Percentiles rank a stretch among this genome's conserved stretches.
Evolutionary conservation across 2,329 filamentous ascomycete species (phyloP).

Genomic region (Chrysoporthe puriensis): DNA sequence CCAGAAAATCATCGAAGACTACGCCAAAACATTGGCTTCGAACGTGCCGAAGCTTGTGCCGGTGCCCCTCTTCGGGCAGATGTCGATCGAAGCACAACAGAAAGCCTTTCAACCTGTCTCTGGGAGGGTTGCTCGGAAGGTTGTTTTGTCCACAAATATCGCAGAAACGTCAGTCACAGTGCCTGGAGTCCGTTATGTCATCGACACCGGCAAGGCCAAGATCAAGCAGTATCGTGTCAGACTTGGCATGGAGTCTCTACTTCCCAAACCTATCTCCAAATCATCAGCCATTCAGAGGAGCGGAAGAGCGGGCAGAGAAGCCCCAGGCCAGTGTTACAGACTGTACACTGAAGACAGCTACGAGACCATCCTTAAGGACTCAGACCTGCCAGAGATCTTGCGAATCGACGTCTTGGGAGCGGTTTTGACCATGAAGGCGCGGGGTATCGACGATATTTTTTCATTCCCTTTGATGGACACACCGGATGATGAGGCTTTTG

Average conservation of each 20-base stretch:
- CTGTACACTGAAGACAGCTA: conserved; percentile 85
- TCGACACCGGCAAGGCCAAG: conserved; percentile 93
- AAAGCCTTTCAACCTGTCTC: conserved; percentile 79
- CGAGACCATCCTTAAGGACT: conserved; percentile 64
- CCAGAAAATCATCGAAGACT: conserved; percentile 80
- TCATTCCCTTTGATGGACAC: conserved; percentile 84
- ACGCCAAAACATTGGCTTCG: conserved; percentile 71
- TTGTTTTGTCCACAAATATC: conserved; percentile 94
- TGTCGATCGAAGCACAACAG: conserved; percentile 85
- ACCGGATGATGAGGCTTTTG: conserved; percentile 75
- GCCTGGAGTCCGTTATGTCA: conserved; percentile 85
- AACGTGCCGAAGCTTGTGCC: conserved; percentile 74
- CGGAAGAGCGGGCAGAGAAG: conserved; percentile 92
- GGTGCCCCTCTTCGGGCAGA: conserved; percentile 85
- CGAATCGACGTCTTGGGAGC: conserved; percentile 87
- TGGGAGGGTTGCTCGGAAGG: conserved; percentile 76
- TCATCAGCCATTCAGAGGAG: conserved; percentile 91
- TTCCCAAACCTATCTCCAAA: conserved; percentile 88
- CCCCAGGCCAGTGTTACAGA: conserved; percentile 84
- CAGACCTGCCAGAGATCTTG: conserved; percentile 85
- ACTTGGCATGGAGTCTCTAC: conserved; percentile 85
- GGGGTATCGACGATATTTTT: conserved; percentile 80
- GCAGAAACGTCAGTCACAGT: conserved; percentile 98
- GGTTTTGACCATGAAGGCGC: conserved; percentile 89
- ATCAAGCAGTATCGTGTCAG: conserved; percentile 86